phyloP scores from a whole-genome alignment of 2,329 filamentous ascomycete species.

The Penicillium brevicompactum region DNA sequence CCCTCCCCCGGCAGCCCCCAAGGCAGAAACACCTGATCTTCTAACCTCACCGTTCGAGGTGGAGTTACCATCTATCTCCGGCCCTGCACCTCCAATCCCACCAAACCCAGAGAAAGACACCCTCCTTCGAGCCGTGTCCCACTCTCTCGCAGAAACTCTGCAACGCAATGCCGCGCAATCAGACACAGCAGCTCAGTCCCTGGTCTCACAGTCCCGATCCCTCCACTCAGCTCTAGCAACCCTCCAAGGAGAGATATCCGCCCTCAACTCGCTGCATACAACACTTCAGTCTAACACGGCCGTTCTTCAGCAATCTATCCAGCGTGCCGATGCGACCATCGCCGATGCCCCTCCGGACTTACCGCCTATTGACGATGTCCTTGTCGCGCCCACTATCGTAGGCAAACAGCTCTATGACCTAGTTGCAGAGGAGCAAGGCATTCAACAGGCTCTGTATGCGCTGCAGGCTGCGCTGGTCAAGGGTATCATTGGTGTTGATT shows the following conservation, averaged over 20 bases:
- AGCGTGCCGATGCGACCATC: conserved; percentile 77
- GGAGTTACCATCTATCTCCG: conserved; percentile 52
- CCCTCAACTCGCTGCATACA: conserved; percentile 70
- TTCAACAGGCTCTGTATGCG: conserved; percentile 82
- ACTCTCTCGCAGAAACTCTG: conserved; percentile 68
- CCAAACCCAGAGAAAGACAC: conserved; percentile 96
- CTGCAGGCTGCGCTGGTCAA: conserved; percentile 49
- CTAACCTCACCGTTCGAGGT: conserved; percentile 66
- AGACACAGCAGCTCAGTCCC: conserved; percentile 70
- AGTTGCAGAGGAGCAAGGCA: conserved; percentile 83
- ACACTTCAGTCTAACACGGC: conserved; percentile 75
- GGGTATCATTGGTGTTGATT: conserved; percentile 48
- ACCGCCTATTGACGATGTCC: conserved; percentile 82
- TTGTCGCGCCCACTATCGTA: conserved; percentile 92
- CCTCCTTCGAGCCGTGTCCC: conserved; percentile 74
- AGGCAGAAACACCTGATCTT: conserved; percentile 54
- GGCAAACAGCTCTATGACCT: conserved; percentile 88
- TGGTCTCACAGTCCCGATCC: conserved; percentile 77
- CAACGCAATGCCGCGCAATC: conserved; percentile 72
- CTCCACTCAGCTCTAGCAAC: conserved; percentile 69
- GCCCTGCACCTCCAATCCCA: conserved; percentile 79
- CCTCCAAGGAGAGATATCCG: conserved; percentile 72
- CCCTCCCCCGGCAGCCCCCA: conserved; percentile 28
- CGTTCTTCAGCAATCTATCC: conserved; percentile 75
- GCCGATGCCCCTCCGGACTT: conserved; percentile 57